Percentiles rank a stretch among this genome's conserved stretches.
Conservation (phyloP, 1,284 basidiomycete genomes). For the Mycena citricolor region DNA sequence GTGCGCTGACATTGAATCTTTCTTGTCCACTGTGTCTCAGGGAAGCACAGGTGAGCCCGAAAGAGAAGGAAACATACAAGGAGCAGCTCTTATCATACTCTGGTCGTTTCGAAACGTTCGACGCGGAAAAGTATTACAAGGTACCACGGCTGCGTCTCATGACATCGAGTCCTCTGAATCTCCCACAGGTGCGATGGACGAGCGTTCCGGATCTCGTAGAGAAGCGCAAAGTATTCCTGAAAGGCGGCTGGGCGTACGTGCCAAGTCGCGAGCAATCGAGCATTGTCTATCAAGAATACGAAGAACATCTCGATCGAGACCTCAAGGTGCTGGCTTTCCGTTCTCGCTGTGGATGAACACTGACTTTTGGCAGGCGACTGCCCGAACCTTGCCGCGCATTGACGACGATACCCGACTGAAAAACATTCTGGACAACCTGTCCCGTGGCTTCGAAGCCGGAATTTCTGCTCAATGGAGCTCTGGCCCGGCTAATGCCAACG, state of each 20-base stretch:
- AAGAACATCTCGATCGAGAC: slow-evolving; percentile 70
- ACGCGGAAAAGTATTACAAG: slow-evolving; percentile 68
- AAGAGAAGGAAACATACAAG: slow-evolving; percentile 57
- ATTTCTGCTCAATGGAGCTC: slow-evolving; percentile 80
- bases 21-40: no score
- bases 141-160: slow-evolving; percentile 40
- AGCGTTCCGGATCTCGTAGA: slow-evolving; percentile 92
- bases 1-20: slow-evolving; percentile 41
- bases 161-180: background rate
- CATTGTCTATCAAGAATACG: slow-evolving; percentile 89
- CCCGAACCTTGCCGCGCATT: slow-evolving; percentile 87
- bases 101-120: slow-evolving; percentile 34
- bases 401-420: slow-evolving; percentile 94
- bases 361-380: slow-evolving; percentile 61
- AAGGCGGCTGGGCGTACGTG: slow-evolving; percentile 88
- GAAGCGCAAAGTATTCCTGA: slow-evolving; percentile 79
- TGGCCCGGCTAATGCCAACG: slow-evolving; percentile 49
- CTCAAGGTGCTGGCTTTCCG: slow-evolving; percentile 63
- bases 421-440: slow-evolving; percentile 91
- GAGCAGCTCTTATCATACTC: slow-evolving; percentile 46
- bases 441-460: slow-evolving; percentile 92
- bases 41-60: slow-evolving; percentile 50
- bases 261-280: slow-evolving; percentile 81
- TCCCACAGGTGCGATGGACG: slow-evolving; percentile 72
- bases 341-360: slow-evolving; percentile 1